Evolutionary conservation across 495 filamentous ascomycete genomes (phyloP), one percentile per base, ranked within the genome.

Genomic region (Bathelium albidoporum): DNA sequence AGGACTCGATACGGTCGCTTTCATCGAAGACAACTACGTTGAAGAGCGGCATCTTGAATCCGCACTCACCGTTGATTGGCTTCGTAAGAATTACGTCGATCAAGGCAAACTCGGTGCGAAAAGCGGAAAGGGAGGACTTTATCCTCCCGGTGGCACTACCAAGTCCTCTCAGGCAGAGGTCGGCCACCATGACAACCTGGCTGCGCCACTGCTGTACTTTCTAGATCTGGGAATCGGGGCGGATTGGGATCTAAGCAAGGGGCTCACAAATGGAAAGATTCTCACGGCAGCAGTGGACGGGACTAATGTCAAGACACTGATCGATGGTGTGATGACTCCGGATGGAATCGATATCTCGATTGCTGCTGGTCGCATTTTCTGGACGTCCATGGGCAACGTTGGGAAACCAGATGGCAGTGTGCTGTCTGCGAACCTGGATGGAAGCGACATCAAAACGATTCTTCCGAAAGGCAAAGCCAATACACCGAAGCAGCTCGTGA

Each of bases 401-500:
- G 68, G 70, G 0, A 63, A 70, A 12, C 63, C 73, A 45, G 78
- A 82, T 68, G 82, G 82, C 9, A 69, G 71, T 0, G 69, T 84
- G 1, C 73, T 75, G 67, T 77, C 75, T 10, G 71, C 74, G 31
- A 76, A 77, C 20, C 59, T 82, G 12, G 78, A 81, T 63, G 81
- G 81, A 12, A 73, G 65, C 18, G 70, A 79, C 32, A 55, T 76
- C 20, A 61, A 70, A 28, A 76, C 70, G 34, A 2, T 82, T 0
- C 61, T 83, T 0, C 68, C 75, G 0, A 36, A 58, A 0, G 79
- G 79, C 0, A 58, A 63, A 2, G 70, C 78, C 1, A 74, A 84
- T 69, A 84, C 83, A 0, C 81, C 82, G 1, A 85, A 84, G 59
- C 82, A 85, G 69, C 64, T 84, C 26, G 61, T 71, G 0, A 69